Percentiles rank a stretch among this genome's conserved stretches.
Conservation (phyloP, 2,329 filamentous ascomycete species). For the Colletotrichum brevisporum region DNA sequence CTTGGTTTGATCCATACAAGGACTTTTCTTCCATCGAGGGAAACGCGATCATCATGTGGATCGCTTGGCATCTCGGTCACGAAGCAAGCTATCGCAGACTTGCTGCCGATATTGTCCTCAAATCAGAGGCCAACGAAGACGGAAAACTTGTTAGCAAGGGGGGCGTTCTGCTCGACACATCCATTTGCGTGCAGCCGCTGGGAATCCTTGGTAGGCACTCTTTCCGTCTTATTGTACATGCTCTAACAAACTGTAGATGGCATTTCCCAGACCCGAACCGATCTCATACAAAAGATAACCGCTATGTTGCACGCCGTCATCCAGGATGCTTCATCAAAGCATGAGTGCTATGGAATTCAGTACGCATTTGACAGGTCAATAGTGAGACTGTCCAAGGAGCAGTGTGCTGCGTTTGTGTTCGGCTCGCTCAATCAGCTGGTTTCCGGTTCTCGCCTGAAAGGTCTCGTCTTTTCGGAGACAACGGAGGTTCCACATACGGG, state of each 20-base stretch:
- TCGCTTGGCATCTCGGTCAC: slow-evolving; percentile 19
- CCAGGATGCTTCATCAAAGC: too few species aligned
- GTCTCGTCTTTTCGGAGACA: too few species aligned
- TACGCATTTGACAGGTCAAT: too few species aligned
- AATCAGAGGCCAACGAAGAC: background rate
- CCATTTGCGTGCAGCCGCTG: background rate
- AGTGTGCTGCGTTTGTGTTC: too few species aligned
- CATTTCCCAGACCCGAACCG: background rate
- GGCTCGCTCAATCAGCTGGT: too few species aligned
- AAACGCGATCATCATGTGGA: background rate
- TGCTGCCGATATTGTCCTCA: background rate
- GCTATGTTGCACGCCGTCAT: too few species aligned
- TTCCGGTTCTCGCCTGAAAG: too few species aligned
- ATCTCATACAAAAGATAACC: background rate
- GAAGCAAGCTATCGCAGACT: accelerated
- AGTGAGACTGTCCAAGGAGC: too few species aligned
- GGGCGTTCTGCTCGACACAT: background rate
- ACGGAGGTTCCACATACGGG: too few species aligned
- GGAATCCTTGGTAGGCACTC: background rate
- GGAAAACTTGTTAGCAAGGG: background rate
- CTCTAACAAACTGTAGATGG: background rate
- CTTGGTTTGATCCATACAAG: slow-evolving; percentile 3
- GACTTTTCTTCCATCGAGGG: accelerated
- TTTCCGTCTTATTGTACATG: too few species aligned
- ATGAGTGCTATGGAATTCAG: too few species aligned